Base-by-base conservation (phyloP, 352 stramenopile species). In the Bremia lactucae region DNA sequence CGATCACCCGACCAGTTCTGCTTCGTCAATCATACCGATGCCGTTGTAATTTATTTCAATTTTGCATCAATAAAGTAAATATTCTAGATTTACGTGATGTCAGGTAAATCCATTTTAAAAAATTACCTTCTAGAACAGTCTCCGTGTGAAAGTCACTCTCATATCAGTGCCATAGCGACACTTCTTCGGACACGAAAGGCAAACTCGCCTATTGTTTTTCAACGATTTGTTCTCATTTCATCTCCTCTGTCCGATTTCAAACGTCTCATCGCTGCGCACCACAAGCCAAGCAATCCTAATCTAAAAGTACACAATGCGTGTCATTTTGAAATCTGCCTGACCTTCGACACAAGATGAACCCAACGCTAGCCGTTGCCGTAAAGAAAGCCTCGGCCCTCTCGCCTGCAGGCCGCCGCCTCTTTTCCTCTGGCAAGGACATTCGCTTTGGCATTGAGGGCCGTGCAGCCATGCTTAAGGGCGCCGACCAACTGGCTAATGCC, bases 401-500 rank as follows among this genome's bases (percentile, higher is more conserved):
- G 41, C 49, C 55, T 26, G 29, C 59, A n/a, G 62, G 63, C 59
- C 72, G 67, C 57, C 80, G 80, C 45, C 69, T 76, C 51, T 90
- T 88, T 20, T 80, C 77, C 14, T 85, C 83, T 33, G 95, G 93
- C 50, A 99, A 99, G 73, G 95, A 99, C 59, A 97, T 99, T 59
- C 95, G 96, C 65, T 99, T 99, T 68, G 96, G 96, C 38, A 94
- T 98, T 20, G 96, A 96, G 50, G 96, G 96, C 49, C 85, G 96
- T 38, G 94, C 95, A 31, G 79, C 92, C 38, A 99, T 99, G 96
- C 81, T 99, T 36, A 95, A 88, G 48, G 97, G 97, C 55, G 97
- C 98, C 2, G 91, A 99, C 75, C 78, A 97, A 57, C 77, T 99
- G 45, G 96, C 96, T 11, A 97, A 99, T 76, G 96, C 96, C 52